A percentile compares a stretch with the other conserved stretches of the same genome.
phyloP scores from a whole-genome alignment of 2,329 filamentous ascomycete genomes.

The Pseudogymnoascus sp. region DNA sequence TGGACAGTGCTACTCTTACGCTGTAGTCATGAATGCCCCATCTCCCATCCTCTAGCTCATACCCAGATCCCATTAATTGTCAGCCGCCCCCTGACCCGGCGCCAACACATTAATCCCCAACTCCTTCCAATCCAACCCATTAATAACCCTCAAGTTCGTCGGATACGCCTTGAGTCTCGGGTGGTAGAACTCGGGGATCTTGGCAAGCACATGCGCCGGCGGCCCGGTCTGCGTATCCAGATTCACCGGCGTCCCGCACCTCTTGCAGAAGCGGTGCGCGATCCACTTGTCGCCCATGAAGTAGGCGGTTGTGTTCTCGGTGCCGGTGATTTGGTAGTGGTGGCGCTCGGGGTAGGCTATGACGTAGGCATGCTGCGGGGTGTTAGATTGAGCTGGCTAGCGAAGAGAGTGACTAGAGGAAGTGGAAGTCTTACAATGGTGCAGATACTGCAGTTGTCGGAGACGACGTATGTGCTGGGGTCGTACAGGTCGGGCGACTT shows the following conservation, averaged over 20 bases:
- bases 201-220: neutral
- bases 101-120: neutral
- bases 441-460: constrained; percentile 6
- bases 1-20: neutral
- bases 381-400: neutral
- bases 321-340: neutral
- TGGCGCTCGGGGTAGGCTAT: neutral
- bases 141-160: constrained; percentile 5
- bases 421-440: no score
- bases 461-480: neutral
- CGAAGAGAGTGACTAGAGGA: no score
- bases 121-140: neutral
- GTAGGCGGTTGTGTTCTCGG: neutral
- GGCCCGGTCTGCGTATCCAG: neutral
- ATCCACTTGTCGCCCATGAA: neutral
- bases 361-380: neutral
- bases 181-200: neutral
- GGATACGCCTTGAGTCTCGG: neutral
- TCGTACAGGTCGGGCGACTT: neutral
- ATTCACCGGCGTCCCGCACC: neutral
- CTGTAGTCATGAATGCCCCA: neutral
- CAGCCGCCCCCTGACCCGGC: neutral
- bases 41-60: neutral
- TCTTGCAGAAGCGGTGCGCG: constrained; percentile 4
- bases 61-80: neutral